phyloP scores from a whole-genome alignment of 108 stramenopile species.

The Bacterosira constricta region DNA sequence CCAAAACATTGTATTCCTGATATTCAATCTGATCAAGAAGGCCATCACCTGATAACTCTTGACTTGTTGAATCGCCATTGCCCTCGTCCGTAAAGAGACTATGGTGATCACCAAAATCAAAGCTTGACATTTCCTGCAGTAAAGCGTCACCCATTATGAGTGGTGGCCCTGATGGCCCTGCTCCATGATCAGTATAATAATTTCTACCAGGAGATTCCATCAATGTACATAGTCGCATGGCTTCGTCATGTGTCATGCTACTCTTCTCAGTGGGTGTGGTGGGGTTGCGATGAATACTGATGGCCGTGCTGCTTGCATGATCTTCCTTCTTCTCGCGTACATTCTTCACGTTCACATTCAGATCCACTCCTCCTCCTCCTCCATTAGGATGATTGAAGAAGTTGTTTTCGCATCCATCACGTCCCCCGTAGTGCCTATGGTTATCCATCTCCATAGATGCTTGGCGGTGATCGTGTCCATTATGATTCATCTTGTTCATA shows the following conservation, averaged over 20 bases:
- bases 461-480: too few species aligned
- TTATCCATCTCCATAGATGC: neutral
- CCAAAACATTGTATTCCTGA: conserved; percentile 13
- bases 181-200: neutral
- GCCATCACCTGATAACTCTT: neutral
- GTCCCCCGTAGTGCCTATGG: neutral
- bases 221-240: conserved; percentile 11
- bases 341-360: neutral
- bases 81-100: conserved; percentile 8
- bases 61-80: neutral
- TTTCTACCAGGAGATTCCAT: conserved; percentile 14
- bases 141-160: neutral
- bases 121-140: neutral
- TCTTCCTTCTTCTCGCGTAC: neutral
- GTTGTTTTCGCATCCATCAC: neutral
- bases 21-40: neutral
- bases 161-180: too few species aligned
- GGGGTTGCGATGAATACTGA: neutral
- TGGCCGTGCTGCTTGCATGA: too few species aligned
- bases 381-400: neutral
- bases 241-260: conserved; percentile 24
- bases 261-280: neutral
- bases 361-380: neutral
- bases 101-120: conserved; percentile 11
- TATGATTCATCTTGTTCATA: neutral